Evolutionary conservation across 768 basidiomycete genomes (phyloP), one percentile per base, ranked within the genome.

Genomic region (Dacryopinax spathularia): DNA sequence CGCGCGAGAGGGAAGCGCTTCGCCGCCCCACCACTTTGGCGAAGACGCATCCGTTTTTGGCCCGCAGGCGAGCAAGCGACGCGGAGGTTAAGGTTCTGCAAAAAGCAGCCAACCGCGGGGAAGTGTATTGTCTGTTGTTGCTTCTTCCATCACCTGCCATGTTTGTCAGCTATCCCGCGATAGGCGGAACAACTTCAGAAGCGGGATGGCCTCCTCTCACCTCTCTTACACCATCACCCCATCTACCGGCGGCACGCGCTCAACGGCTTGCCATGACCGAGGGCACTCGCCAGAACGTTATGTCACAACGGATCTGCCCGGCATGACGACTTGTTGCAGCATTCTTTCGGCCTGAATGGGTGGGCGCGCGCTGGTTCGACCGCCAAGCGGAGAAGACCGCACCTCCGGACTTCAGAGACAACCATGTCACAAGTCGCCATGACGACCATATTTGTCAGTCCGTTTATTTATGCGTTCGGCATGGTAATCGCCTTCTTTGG

Each of bases 401-500:
- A 56, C 25, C 31, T 31, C 48, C 25, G 25, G 39, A 22, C 22
- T 22, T 41, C 6, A 18, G 29, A 3, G 13, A 56, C 48, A 56
- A 18, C 48, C 25, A 56, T 18, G 48, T 56, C 48, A 29, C n/a
- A 56, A 5, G 48, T 56, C 20, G 22, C 25, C 48, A 56, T 56
- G 31, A 29, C 48, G 31, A 56, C 48, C 13, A 56, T 20, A 56
- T 56, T 56, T 56, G 29, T 6, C 48, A 3, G 22, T 20, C 48
- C 7, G 43, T 56, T 56, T 10, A 56, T 56, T n/a, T 56, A 20
- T 29, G 6, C 9, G 3, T 56, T 56, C 48, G 48, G 48, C 48
- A 56, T 56, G 48, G 25, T 29, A 18, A 56, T 56, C 10, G 29
- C 48, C 48, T 56, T 56, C 48, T 56, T 56, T 56, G 48, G 48